Conservation (phyloP, 164 flowering plant species). For the Stephania cephalantha region DNA sequence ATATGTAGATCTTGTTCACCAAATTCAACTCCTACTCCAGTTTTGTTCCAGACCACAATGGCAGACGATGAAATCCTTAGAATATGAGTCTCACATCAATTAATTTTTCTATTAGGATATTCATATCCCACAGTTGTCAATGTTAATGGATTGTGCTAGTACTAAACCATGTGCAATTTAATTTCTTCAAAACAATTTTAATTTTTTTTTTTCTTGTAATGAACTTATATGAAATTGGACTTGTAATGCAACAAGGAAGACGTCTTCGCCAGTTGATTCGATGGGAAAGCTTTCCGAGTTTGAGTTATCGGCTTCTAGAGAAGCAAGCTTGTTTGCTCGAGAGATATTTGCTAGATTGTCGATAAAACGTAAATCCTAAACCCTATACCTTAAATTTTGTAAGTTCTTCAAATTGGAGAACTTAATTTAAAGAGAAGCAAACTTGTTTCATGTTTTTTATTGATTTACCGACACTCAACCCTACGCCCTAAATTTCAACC, state of each 20-base stretch:
- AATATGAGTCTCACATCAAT: slow-evolving; percentile 75
- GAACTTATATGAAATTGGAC: neutral
- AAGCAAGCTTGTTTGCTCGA: slow-evolving; percentile 54
- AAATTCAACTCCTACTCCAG: no score
- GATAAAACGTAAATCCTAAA: no score
- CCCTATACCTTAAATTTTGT: no score
- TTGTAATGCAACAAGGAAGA: slow-evolving; percentile 55
- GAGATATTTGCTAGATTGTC: slow-evolving; percentile 54
- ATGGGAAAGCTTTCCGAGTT: slow-evolving; percentile 40
- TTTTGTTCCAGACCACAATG: slow-evolving; percentile 33
- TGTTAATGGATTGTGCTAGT: slow-evolving; percentile 59
- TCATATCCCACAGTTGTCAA: slow-evolving; percentile 64
- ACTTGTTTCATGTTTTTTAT: no score
- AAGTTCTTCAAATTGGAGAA: no score
- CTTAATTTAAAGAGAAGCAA: no score
- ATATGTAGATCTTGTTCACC: no score
- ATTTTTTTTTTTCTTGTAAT: neutral
- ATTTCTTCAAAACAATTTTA: no score
- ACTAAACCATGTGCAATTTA: neutral
- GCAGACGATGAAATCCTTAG: slow-evolving; percentile 45
- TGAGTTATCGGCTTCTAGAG: slow-evolving; percentile 50
- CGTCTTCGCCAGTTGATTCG: slow-evolving; percentile 63
- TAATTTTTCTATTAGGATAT: slow-evolving; percentile 67
- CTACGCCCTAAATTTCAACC: no score
- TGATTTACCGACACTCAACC: no score